Evolutionary conservation across 257 asterid species (phyloP), one percentile per base, ranked within the genome.

Genomic region (Cinchona pubescens): DNA sequence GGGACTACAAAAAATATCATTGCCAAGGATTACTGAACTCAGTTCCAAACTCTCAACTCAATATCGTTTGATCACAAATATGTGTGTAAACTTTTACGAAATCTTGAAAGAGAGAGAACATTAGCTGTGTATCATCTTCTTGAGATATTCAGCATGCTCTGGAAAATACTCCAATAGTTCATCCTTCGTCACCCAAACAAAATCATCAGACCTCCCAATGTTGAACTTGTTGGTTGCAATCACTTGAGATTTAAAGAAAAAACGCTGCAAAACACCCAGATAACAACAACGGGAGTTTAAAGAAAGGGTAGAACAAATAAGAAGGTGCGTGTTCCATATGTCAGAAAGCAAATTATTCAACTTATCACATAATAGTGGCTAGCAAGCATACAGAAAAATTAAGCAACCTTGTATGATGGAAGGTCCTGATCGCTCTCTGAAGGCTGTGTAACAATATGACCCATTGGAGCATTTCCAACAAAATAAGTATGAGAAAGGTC

Each of bases 231-330:
- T 82, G 77, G 90, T 66, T 9, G 90, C 93, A 4, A 91, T 89
- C 78, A 91, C 96, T 95, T 92, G 99, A 71, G 96, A 92, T 83
- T 95, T 95, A 65, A 95, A 95, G 86, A 92, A 92, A 89, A 92
- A 95, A 34, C 85, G 92, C 97, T 92, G 96, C 75, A 81, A 68
- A 64, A 38, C 53, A 72, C 42, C 15, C 48, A 65, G 29, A 45
- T 13, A n/a, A 38, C 38, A 25, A 1, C 35, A 42, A 46, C 23
- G 48, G 64, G 18, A 15, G 37, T 1, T 55, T 35, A 59, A 72
- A 70, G 27, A 34, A 42, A 8, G 21, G 53, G 43, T 11, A n/a
- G 48, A 49, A 15, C 48, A 34, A 75, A 62, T 1, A 35, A 37
- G 55, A 21, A 35, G 42, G 43, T 67, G 34, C 72, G 1, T 40